Conservation (phyloP, 2,329 filamentous ascomycete species). For the Aureobasidium mangrovei region DNA sequence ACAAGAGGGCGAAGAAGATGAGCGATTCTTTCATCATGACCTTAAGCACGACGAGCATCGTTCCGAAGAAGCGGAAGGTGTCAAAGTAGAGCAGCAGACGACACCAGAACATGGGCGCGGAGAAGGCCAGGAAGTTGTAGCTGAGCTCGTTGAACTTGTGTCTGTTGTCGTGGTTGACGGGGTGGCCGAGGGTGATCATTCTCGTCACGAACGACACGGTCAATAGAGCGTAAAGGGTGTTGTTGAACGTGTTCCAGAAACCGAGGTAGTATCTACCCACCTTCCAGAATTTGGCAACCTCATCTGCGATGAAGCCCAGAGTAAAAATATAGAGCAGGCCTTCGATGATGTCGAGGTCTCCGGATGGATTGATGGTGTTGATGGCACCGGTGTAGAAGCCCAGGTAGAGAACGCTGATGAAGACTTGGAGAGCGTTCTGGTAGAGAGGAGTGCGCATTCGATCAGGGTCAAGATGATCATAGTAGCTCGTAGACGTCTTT, state of each 20-base stretch:
- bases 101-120: conserved; percentile 94
- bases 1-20: conserved; percentile 89
- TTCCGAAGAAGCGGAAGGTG: conserved; percentile 88
- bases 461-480: conserved; percentile 82
- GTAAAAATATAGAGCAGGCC: conserved; percentile 85
- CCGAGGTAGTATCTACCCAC: conserved; percentile 83
- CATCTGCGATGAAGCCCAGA: conserved; percentile 80
- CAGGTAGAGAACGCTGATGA: conserved; percentile 76
- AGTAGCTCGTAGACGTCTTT: conserved; percentile 68
- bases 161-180: conserved; percentile 41
- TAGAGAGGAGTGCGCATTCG: conserved; percentile 88
- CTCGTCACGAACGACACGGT: conserved; percentile 70
- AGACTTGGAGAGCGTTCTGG: conserved; percentile 81
- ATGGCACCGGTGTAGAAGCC: conserved; percentile 81
- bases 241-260: conserved; percentile 97
- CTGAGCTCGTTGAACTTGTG: conserved; percentile 65
- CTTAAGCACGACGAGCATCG: conserved; percentile 95
- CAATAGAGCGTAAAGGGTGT: conserved; percentile 68
- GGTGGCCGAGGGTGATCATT: conserved; percentile 65
- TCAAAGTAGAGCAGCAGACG: conserved; percentile 88
- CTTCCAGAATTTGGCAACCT: conserved; percentile 84
- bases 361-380: conserved; percentile 82
- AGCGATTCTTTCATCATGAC: conserved; percentile 59
- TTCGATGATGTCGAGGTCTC: conserved; percentile 78
- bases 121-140: conserved; percentile 91